Percentiles rank a stretch among this genome's conserved stretches.
These are phyloP conservation scores for Salvia sclarea DNA, from an alignment of 305 asterid genomes.

Conservation along the genomic window DNA sequence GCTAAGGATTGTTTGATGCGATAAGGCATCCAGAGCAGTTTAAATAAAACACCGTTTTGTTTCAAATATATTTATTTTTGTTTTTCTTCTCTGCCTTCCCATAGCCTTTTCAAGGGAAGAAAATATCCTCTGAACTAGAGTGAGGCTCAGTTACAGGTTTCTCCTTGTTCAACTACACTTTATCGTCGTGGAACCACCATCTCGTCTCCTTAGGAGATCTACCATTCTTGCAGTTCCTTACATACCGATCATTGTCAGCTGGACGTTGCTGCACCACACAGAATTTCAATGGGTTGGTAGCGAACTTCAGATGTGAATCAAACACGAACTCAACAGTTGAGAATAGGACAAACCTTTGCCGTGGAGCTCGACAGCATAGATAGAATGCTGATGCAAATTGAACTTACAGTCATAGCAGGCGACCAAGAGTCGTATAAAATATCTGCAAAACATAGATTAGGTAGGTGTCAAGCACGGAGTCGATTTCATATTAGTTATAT, in stretches of 20 bases:
- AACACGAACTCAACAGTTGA: neutral
- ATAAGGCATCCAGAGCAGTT: slow-evolving; percentile 19
- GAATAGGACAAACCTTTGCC: slow-evolving; percentile 57
- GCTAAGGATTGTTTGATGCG: slow-evolving; percentile 6
- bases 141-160: slow-evolving; percentile 30
- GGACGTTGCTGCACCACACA: slow-evolving; percentile 78
- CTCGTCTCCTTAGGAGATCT: slow-evolving; percentile 98
- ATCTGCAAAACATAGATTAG: slow-evolving; percentile 48
- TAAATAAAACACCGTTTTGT: slow-evolving; percentile 17
- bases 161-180: slow-evolving; percentile 50
- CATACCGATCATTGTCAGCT: slow-evolving; percentile 90
- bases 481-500: neutral
- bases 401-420: slow-evolving; percentile 98
- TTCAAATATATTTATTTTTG: neutral
- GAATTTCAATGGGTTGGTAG: neutral
- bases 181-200: slow-evolving; percentile 99
- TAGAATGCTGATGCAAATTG: slow-evolving; percentile 94
- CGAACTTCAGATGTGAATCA: neutral
- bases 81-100: slow-evolving; percentile 9
- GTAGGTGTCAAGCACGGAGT: neutral
- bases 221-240: slow-evolving; percentile 87
- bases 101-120: neutral
- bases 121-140: slow-evolving; percentile 25
- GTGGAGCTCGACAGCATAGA: slow-evolving; percentile 97
- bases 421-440: slow-evolving; percentile 98